Conservation (phyloP, 2,329 filamentous ascomycete genomes). For the Pseudogymnoascus sp. region DNA sequence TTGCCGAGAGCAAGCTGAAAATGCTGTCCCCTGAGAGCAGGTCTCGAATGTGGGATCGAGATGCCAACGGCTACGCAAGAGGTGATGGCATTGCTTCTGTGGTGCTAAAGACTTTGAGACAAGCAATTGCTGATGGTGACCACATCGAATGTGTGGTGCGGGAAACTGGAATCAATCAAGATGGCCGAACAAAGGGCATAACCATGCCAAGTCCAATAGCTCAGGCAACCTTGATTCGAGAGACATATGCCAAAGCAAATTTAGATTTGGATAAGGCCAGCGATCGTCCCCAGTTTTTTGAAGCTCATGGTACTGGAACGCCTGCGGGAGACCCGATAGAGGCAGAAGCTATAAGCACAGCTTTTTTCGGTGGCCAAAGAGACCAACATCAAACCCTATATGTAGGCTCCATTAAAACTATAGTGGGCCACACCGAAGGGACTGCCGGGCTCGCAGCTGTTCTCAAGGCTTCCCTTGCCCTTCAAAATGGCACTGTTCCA, state of each 20-base stretch:
- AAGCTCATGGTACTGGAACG: slow-evolving; percentile 30
- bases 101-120: slow-evolving; percentile 34
- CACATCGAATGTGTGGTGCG: slow-evolving; percentile 36
- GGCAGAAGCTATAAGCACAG: slow-evolving; percentile 7
- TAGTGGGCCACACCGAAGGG: slow-evolving; percentile 23
- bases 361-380: neutral
- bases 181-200: slow-evolving; percentile 37
- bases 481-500: slow-evolving; percentile 24
- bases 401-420: slow-evolving; percentile 20
- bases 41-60: slow-evolving; percentile 31
- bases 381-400: slow-evolving; percentile 5
- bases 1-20: slow-evolving; percentile 24
- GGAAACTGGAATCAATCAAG: slow-evolving; percentile 34
- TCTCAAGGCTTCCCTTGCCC: slow-evolving; percentile 22
- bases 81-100: slow-evolving; percentile 37
- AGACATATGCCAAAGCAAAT: neutral
- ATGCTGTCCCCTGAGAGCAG: slow-evolving; percentile 26
- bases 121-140: slow-evolving; percentile 35
- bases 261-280: slow-evolving; percentile 29
- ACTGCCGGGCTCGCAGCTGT: slow-evolving; percentile 18
- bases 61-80: slow-evolving; percentile 37
- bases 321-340: slow-evolving; percentile 16
- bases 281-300: slow-evolving; percentile 39
- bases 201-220: slow-evolving; percentile 32
- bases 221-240: slow-evolving; percentile 28